phyloP scores from a whole-genome alignment of 2,329 filamentous ascomycete genomes.

The Botrytis fragariae region DNA sequence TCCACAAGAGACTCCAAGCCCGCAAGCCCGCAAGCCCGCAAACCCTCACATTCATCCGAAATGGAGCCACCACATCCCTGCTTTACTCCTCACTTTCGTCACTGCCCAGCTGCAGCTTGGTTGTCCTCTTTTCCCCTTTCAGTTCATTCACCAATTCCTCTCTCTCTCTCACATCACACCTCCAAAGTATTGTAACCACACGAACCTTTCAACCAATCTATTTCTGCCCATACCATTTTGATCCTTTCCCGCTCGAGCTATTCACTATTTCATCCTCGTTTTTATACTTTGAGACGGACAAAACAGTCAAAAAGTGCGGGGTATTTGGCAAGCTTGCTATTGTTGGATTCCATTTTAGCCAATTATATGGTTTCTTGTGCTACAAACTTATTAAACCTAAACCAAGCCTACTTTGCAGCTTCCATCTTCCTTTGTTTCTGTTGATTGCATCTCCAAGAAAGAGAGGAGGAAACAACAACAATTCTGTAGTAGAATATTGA shows the following conservation, averaged over 20 bases:
- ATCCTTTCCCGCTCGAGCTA: not conserved
- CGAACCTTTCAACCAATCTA: not conserved
- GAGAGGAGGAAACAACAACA: not conserved
- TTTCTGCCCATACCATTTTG: not conserved
- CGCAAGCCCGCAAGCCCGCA: not conserved
- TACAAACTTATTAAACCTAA: not conserved
- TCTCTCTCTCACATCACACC: not conserved
- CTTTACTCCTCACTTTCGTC: constrained; percentile 11
- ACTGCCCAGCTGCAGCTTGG: not conserved
- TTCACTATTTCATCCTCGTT: not conserved
- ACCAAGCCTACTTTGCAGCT: constrained; percentile 14
- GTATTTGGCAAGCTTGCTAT: constrained; percentile 11
- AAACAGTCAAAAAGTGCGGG: constrained; percentile 16
- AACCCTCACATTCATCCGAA: constrained; percentile 3
- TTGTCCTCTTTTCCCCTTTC: not conserved
- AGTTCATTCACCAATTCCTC: not conserved
- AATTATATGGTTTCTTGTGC: constrained; percentile 13
- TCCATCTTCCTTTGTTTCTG: constrained; percentile 18
- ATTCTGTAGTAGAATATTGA: not conserved
- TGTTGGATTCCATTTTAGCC: not conserved
- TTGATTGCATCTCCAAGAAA: constrained; percentile 7
- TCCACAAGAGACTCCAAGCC: constrained; percentile 1
- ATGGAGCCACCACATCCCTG: constrained; percentile 8
- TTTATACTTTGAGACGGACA: not conserved
- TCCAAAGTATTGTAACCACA: constrained; percentile 5